phyloP scores from a whole-genome alignment of 805 yeast species.

The Candida morakotiae region DNA sequence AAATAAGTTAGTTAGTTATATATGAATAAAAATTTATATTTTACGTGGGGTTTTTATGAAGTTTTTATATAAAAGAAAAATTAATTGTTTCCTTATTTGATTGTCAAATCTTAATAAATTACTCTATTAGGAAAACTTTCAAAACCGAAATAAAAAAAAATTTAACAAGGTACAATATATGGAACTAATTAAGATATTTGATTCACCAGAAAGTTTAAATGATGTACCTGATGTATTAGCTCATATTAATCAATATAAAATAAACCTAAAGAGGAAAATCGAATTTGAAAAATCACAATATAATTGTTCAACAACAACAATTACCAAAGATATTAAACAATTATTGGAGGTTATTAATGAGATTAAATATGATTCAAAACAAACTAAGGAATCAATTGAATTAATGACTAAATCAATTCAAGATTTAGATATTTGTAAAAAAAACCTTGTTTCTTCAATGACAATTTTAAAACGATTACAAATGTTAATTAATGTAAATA shows the following conservation, averaged over 20 bases:
- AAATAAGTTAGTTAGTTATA: too few species aligned
- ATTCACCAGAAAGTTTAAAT: constrained; percentile 45
- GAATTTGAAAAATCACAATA: constrained; percentile 30
- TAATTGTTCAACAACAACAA: constrained; percentile 17
- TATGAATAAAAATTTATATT: neutral
- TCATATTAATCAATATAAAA: constrained; percentile 49
- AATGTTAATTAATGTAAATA: constrained; percentile 76
- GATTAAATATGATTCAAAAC: constrained; percentile 45
- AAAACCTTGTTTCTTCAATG: constrained; percentile 79
- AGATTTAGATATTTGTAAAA: constrained; percentile 74
- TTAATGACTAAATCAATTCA: constrained; percentile 75
- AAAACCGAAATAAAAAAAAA: too few species aligned
- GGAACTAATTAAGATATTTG: constrained; percentile 46
- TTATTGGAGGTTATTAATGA: constrained; percentile 43
- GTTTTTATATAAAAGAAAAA: too few species aligned
- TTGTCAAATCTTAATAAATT: too few species aligned
- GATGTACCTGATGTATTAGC: constrained; percentile 49
- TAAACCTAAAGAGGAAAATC: constrained; percentile 45
- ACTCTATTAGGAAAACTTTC: too few species aligned
- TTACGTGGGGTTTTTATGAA: neutral
- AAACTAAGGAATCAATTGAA: constrained; percentile 60
- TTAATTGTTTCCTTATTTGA: too few species aligned
- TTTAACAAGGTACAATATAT: neutral
- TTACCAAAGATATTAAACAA: constrained; percentile 30
- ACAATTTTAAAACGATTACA: constrained; percentile 82